Evolutionary conservation across 768 basidiomycete genomes (phyloP), one percentile per base, ranked within the genome.

Genomic region (Termitomyces sp.): DNA sequence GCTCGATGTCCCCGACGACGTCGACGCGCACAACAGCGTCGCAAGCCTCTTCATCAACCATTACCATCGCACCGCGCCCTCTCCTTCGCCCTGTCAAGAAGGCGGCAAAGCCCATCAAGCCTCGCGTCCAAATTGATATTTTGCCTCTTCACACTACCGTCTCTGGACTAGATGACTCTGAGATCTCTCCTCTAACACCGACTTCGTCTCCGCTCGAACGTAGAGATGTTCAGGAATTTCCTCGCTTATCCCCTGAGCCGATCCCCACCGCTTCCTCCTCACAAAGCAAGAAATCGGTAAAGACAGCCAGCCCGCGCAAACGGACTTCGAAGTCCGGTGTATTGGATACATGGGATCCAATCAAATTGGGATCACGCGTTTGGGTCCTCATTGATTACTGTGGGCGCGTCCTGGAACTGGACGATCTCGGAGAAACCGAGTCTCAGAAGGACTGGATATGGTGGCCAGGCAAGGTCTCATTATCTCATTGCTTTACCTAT

Each of bases 401-500:
- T 5, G 76, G 75, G 16, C 58, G 65, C 11, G 65, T 78, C 16
- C 71, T 68, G 8, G 69, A 74, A 38, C 69, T 65, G n/a, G 63
- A 64, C 21, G 61, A 69, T 21, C 47, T 64, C 21, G 63, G 66
- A 35, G 66, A 65, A 38, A 11, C n/a, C 21, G 37, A 32, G 21
- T 45, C 50, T 45, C 42, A 53, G 31, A 66, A 58, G 12, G 69
- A 71, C 31, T 61, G 67, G 56, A 68, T 83, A 38, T 90, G 89
- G 89, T 90, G 89, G 89, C 89, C 89, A 21, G 86, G 77, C 29
- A 78, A 79, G 75, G 89, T 89, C 74, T 69, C 25, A 53, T 10
- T 47, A 25, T 59, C 55, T 58, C 55, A 53, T 58, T 58, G 42
- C 50, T 37, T n/a, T 38, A 43, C 49, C 34, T 25, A 44, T 29